These are phyloP conservation scores for Salix viminalis DNA, from an alignment of 345 rosid genomes.

Conservation along the genomic window DNA sequence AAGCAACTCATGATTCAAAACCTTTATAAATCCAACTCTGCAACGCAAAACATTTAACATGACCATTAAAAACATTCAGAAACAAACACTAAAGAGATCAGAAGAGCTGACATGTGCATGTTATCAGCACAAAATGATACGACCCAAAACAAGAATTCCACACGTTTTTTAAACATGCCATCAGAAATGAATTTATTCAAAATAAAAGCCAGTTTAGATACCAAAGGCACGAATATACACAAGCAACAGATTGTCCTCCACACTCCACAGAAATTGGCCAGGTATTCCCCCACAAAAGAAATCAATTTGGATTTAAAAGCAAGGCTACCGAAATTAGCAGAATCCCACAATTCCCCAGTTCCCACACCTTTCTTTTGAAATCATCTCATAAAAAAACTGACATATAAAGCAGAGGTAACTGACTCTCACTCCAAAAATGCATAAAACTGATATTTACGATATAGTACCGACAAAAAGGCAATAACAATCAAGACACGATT, in stretches of 20 bases:
- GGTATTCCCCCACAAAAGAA: neutral
- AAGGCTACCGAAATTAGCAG: neutral
- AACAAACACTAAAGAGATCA: neutral
- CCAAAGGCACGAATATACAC: neutral
- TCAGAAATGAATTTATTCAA: neutral
- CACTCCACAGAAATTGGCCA: neutral
- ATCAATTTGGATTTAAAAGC: neutral
- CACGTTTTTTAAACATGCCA: neutral
- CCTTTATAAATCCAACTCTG: constrained; percentile 7
- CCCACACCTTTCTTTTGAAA: no score
- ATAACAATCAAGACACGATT: neutral
- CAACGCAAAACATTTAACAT: neutral
- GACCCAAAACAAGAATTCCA: neutral
- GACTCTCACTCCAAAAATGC: neutral
- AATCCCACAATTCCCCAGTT: neutral
- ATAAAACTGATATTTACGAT: neutral
- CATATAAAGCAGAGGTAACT: neutral
- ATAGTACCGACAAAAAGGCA: neutral
- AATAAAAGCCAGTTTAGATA: neutral
- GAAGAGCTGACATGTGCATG: neutral
- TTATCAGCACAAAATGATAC: neutral
- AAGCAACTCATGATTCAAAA: constrained; percentile 73
- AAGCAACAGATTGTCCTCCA: neutral
- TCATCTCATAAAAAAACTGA: neutral
- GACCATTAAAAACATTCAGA: neutral